Evolutionary conservation across 371 early-diverging fungal genomes (phyloP).

Genomic region (Mucor racemosus): DNA sequence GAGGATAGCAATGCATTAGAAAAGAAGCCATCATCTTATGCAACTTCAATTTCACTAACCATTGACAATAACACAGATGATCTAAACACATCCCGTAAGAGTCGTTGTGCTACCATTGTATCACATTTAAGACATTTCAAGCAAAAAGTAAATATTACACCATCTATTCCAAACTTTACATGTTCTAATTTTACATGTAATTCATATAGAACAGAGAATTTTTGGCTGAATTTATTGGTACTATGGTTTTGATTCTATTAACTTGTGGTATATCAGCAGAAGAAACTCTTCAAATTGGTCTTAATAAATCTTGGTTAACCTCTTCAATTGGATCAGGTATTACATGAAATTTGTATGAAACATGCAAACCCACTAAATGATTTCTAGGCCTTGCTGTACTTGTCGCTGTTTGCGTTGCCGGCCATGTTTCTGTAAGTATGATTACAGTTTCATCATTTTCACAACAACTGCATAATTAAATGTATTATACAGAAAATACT

Average conservation of each 20-base stretch:
- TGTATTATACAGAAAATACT: neutral
- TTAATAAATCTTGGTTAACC: constrained; percentile 44
- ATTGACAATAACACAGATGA: constrained; percentile 12
- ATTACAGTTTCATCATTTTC: neutral
- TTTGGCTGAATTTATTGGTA: constrained; percentile 85
- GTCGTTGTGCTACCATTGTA: constrained; percentile 1
- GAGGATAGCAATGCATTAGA: constrained; percentile 5
- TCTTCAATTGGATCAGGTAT: constrained; percentile 47
- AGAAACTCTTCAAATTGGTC: constrained; percentile 34
- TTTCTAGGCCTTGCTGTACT: constrained; percentile 44
- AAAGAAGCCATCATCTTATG: neutral
- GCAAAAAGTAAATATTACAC: constrained; percentile 7
- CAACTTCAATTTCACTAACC: constrained; percentile 3
- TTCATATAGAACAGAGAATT: constrained; percentile 59
- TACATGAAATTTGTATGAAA: neutral
- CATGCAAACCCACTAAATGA: neutral
- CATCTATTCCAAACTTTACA: neutral
- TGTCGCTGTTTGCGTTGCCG: constrained; percentile 65
- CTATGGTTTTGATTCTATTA: constrained; percentile 70
- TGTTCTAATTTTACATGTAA: neutral
- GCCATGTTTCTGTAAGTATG: constrained; percentile 76
- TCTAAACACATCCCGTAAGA: neutral
- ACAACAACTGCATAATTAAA: neutral
- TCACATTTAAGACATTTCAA: constrained; percentile 5
- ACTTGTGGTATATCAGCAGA: constrained; percentile 72